Evolutionary conservation across 805 yeast genomes (phyloP), one percentile per base, ranked within the genome.

Genomic region (Suhomyces canberraensis): DNA sequence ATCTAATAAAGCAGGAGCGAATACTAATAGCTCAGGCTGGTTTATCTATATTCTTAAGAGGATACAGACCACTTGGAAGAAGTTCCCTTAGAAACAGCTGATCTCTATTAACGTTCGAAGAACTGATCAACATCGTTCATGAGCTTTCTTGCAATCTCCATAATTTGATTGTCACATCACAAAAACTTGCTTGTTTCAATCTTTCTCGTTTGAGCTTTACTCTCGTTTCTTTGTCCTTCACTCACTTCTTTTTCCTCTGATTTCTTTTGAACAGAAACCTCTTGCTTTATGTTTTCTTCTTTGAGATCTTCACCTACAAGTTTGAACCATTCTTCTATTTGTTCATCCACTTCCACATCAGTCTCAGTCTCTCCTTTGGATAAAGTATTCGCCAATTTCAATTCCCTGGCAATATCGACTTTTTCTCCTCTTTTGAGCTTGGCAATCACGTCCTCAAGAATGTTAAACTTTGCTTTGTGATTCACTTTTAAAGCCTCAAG

Each of bases 341-440:
- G 58, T 21, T 66, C 64, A 41, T 68, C 74, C 17, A 68, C 41
- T 35, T 67, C 69, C 22, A 67, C 55, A 37, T 65, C 73, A 5
- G 55, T 51, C 2, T 60, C 48, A 35, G 49, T 56, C 42, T 60
- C 61, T 45, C 51, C 58, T 41, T 57, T 44, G 25, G 74, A 69
- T 40, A 75, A 52, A 4, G 68, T 59, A 44, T 73, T 69, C 37
- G 74, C 66, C 25, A 64, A 45, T 24, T 46, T 52, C 32, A 76
- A 52, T 32, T 69, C 72, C 16, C 57, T 59, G 8, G 65, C 61
- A 5, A 75, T 58, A 41, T 72, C 78, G 25, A 73, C 62, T 14
- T 55, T 55, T 24, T 61, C 64, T 20, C 68, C 68, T 22, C 44
- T 47, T 16, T 52, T 40, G 21, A 69, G 47, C 34, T 58, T 59